Conservation (phyloP, 208 protist species). For the Herpetomonas samuelpessoai region DNA sequence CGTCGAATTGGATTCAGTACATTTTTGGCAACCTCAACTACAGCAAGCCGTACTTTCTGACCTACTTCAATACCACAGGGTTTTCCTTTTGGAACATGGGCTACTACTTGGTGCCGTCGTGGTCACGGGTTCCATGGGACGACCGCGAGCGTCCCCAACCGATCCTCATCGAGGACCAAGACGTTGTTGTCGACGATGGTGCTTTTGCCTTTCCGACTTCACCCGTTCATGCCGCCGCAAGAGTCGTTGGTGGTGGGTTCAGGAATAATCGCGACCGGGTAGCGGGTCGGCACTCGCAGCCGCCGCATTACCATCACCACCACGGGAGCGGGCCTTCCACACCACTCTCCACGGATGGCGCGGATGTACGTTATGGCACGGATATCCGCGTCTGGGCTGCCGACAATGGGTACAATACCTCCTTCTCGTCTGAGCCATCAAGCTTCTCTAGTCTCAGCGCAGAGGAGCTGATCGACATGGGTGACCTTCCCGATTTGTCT, state of each 20-base stretch:
- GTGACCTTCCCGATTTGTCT: not conserved
- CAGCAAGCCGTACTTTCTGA: slow-evolving; percentile 89
- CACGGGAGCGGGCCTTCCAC: not conserved
- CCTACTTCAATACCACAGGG: slow-evolving; percentile 88
- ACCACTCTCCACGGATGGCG: not conserved
- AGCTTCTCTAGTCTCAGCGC: not conserved
- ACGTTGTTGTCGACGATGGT: slow-evolving; percentile 15
- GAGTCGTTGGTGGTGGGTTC: not conserved
- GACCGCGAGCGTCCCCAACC: slow-evolving; percentile 32
- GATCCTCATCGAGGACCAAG: slow-evolving; percentile 52
- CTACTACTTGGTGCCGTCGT: slow-evolving; percentile 51
- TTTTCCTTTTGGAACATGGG: slow-evolving; percentile 88
- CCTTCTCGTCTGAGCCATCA: not conserved
- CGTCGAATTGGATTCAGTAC: slow-evolving; percentile 87
- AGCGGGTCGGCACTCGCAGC: too few species aligned
- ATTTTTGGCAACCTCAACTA: slow-evolving; percentile 84
- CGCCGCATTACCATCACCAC: too few species aligned
- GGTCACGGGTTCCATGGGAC: slow-evolving; percentile 54
- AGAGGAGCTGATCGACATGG: not conserved
- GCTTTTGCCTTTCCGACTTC: too few species aligned
- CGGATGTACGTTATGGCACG: not conserved
- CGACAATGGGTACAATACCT: not conserved
- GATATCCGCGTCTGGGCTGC: not conserved
- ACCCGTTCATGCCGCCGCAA: too few species aligned
- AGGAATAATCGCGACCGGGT: not conserved